Base-by-base conservation (phyloP, 352 stramenopile genomes). In the Globisporangium okanoganense region DNA sequence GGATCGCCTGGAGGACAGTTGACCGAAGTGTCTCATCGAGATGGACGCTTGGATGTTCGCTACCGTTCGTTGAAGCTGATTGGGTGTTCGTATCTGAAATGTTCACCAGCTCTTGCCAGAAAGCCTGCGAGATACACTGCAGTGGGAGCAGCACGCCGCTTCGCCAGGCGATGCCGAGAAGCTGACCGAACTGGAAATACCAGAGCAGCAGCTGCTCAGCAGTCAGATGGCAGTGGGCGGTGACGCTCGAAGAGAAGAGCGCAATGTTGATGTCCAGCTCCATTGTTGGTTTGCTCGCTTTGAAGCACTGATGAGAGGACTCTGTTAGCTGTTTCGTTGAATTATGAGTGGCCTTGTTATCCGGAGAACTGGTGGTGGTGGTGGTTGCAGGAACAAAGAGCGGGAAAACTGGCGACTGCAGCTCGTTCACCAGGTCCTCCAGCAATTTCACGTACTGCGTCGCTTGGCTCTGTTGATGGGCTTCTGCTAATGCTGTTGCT, bases 101-200 rank as follows among this genome's bases (percentile, higher is more conserved):
- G 40, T 61, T 45, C 20, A 71, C 56, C 25, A 85, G 45, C 9
- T 80, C 64, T 3, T 58, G 16, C 79, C 79, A 92, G 20, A 90
- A 85, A 5, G 45, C 29, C 0, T 22, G 45, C 0, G 72, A 76
- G n/a, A 90, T 0, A 38, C 77, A 88, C 53, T 84, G 65, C 18
- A 92, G 69, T 1, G 84, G 80, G 0, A 90, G 38, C 5, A 82
- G 24, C 7, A 77, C 50, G 6, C 68, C 63, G 7, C 73, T 70
- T 3, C 82, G 67, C 84, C 84, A 94, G 0, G 78, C 71, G 20
- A 92, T 82, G 7, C 82, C 82, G 8, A 92, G 58, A 14, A 88
- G 13, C 52, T 85, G 76, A 0, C 82, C 84, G 9, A 91, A 61
- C 14, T 71, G 66, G 36, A 78, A 87, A 47, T 76, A 88, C 71